Conservation (phyloP, 2,329 filamentous ascomycete species). For the Botryotinia globosa region DNA sequence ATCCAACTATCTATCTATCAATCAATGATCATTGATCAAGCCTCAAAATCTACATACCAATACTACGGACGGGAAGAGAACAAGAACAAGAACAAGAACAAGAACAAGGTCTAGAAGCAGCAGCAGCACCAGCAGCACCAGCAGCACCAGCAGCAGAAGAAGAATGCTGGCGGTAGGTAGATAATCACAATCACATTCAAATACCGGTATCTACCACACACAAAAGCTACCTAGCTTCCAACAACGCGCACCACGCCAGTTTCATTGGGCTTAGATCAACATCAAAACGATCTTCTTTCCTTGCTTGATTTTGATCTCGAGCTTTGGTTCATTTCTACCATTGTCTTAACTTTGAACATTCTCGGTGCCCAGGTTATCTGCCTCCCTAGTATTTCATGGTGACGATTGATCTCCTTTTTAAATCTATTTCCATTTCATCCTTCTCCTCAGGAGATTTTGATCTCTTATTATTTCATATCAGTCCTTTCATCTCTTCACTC, state of each 20-base stretch:
- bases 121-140: neutral
- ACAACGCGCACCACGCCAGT: slow-evolving; percentile 5
- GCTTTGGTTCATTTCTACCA: neutral
- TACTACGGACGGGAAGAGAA: neutral
- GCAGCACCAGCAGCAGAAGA: neutral
- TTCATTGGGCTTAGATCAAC: slow-evolving; percentile 6
- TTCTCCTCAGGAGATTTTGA: neutral
- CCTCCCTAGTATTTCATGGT: neutral
- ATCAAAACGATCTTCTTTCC: neutral
- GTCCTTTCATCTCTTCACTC: neutral
- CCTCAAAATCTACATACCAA: neutral
- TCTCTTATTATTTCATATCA: neutral
- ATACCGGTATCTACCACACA: neutral
- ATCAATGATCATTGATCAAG: neutral
- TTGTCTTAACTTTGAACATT: neutral
- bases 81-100: neutral
- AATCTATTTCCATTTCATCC: neutral
- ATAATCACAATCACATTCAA: neutral
- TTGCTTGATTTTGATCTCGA: slow-evolving; percentile 3
- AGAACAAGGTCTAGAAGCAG: neutral
- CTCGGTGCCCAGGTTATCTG: neutral
- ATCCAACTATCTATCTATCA: neutral
- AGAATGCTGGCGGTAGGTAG: neutral
- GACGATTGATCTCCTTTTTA: neutral
- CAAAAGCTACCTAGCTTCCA: neutral